Evolutionary conservation across 1,284 basidiomycete species (phyloP).

Genomic region (Pyrrhoderma noxium): DNA sequence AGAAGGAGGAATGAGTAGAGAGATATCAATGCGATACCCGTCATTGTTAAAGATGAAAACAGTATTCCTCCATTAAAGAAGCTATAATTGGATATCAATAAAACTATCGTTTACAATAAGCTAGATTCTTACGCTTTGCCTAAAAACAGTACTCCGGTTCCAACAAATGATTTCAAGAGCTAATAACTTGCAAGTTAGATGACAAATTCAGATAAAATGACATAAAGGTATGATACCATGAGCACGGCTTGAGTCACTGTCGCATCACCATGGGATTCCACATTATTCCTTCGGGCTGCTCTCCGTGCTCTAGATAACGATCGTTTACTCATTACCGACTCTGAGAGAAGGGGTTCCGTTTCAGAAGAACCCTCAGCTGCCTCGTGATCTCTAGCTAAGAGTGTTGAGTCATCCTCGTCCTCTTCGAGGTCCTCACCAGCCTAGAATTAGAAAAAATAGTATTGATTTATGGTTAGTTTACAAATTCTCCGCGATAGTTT

Average conservation of each 20-base stretch:
- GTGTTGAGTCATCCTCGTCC: constrained; percentile 54
- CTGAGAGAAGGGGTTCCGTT: constrained; percentile 18
- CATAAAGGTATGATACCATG: constrained; percentile 52
- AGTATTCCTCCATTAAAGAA: constrained; percentile 95
- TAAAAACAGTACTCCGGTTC: constrained; percentile 93
- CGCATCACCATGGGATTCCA: constrained; percentile 70
- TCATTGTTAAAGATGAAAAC: constrained; percentile 79
- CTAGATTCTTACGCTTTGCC: constrained; percentile 48
- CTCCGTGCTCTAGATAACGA: constrained; percentile 47
- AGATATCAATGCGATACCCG: constrained; percentile 81
- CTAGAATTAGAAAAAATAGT: constrained; percentile 32
- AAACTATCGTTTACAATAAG: not conserved
- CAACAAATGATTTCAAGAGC: constrained; percentile 93
- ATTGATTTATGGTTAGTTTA: not conserved
- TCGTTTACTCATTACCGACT: constrained; percentile 19
- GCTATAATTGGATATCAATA: constrained; percentile 24
- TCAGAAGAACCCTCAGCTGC: constrained; percentile 5
- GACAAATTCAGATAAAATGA: not conserved
- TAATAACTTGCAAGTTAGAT: constrained; percentile 26
- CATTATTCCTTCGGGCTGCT: constrained; percentile 37
- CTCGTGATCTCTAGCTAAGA: constrained; percentile 6
- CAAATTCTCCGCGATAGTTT: too few species aligned
- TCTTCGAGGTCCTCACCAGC: constrained; percentile 94
- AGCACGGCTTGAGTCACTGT: constrained; percentile 83
- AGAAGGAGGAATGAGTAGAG: constrained; percentile 93